phyloP scores from a whole-genome alignment of 202 grass and related monocot genomes.

The Eragrostis tef region DNA sequence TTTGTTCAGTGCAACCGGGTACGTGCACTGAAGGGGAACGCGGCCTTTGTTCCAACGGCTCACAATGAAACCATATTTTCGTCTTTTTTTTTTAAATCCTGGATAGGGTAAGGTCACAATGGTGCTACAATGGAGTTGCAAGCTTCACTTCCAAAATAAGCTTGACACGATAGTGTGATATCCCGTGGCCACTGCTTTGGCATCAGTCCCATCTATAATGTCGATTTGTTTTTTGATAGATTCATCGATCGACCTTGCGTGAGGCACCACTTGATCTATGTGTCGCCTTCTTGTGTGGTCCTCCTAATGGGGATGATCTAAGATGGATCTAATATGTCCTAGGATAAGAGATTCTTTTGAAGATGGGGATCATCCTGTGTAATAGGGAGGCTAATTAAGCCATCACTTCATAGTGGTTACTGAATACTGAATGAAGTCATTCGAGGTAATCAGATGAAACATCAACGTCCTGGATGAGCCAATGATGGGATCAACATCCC shows the following conservation, averaged over 20 bases:
- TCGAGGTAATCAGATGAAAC: not conserved
- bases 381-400: conserved; percentile 35
- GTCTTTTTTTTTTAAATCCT: not conserved
- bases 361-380: conserved; percentile 16
- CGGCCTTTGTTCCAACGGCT: not conserved
- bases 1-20: not conserved
- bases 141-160: conserved; percentile 29
- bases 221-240: conserved; percentile 20
- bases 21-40: not conserved
- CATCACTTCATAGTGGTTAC: not conserved
- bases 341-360: conserved; percentile 20
- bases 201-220: conserved; percentile 28
- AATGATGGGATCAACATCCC: not conserved
- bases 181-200: conserved; percentile 18
- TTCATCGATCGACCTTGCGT: not conserved
- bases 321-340: conserved; percentile 23
- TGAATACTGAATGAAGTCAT: not conserved
- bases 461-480: not conserved
- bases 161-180: conserved; percentile 13
- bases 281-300: conserved; percentile 20
- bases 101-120: not conserved
- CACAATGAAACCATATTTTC: not conserved
- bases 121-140: conserved; percentile 29
- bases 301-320: conserved; percentile 20
- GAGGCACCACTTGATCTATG: conserved; percentile 1